Conservation (phyloP, 441 rosid species). For the Adansonia rubrostipa region DNA sequence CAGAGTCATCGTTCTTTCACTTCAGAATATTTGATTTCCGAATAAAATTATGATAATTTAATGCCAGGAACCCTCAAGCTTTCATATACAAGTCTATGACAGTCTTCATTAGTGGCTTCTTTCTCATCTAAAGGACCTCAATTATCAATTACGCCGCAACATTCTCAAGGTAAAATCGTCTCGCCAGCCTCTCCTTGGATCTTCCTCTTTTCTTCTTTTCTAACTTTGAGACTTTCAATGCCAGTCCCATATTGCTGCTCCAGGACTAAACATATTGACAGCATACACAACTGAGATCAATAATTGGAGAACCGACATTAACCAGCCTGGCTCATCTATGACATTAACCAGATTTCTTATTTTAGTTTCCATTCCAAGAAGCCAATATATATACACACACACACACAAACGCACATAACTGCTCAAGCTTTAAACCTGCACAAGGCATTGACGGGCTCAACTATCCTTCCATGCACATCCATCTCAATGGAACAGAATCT, state of each 20-base stretch:
- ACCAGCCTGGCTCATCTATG: too few relatives aligned
- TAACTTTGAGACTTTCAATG: background rate
- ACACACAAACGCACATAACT: too few relatives aligned
- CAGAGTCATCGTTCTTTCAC: background rate
- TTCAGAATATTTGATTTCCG: background rate
- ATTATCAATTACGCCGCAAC: constrained; percentile 34
- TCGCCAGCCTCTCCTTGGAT: background rate
- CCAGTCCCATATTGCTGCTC: constrained; percentile 69
- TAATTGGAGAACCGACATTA: constrained; percentile 32
- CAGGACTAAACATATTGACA: constrained; percentile 64
- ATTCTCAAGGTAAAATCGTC: constrained; percentile 53
- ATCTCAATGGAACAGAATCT: constrained; percentile 26
- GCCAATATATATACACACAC: too few relatives aligned
- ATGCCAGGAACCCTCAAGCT: constrained; percentile 61
- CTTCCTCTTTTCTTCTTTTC: background rate
- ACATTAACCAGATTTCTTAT: too few relatives aligned
- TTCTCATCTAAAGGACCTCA: constrained; percentile 81
- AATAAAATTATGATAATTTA: too few relatives aligned
- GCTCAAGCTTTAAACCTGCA: constrained; percentile 36
- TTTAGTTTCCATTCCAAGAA: too few relatives aligned
- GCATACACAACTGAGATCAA: constrained; percentile 47
- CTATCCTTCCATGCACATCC: constrained; percentile 64
- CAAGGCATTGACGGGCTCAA: constrained; percentile 55
- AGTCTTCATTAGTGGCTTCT: constrained; percentile 61
- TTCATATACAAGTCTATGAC: constrained; percentile 63